phyloP scores from a whole-genome alignment of 1,139 yeast species.

The Debaryomyces psychrophilus region DNA sequence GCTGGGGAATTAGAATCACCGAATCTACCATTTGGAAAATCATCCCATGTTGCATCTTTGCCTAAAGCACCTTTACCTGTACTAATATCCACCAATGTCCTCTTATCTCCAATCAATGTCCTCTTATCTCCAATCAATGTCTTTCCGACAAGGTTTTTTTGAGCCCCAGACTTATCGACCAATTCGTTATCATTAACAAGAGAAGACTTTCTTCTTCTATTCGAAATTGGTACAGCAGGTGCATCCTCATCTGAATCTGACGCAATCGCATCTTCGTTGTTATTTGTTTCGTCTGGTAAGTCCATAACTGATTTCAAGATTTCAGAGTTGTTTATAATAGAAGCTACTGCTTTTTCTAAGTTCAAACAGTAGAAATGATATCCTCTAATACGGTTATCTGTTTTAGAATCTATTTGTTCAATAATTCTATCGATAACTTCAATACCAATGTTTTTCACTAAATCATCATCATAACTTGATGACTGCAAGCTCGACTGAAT shows the following conservation, averaged over 20 bases:
- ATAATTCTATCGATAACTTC: slow-evolving; percentile 69
- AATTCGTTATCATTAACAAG: slow-evolving; percentile 49
- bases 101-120: slow-evolving; percentile 40
- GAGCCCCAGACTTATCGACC: slow-evolving; percentile 34
- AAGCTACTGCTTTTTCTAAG: slow-evolving; percentile 88
- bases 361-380: slow-evolving; percentile 90
- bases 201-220: slow-evolving; percentile 48
- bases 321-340: slow-evolving; percentile 66
- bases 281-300: slow-evolving; percentile 16
- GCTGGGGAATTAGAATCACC: slow-evolving; percentile 98
- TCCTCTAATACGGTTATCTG: slow-evolving; percentile 66
- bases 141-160: slow-evolving; percentile 27
- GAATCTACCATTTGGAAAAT: slow-evolving; percentile 95
- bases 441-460: slow-evolving; percentile 83
- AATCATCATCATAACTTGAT: slow-evolving; percentile 78
- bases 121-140: slow-evolving; percentile 38
- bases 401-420: slow-evolving; percentile 52
- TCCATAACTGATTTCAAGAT: slow-evolving; percentile 41
- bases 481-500: slow-evolving; percentile 49
- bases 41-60: slow-evolving; percentile 97
- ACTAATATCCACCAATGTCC: slow-evolving; percentile 72
- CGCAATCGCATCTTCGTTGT: slow-evolving; percentile 36
- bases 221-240: slow-evolving; percentile 13
- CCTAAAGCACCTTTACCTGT: slow-evolving; percentile 86
- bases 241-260: slow-evolving; percentile 36